Conservation (phyloP, 2,329 filamentous ascomycete species). For the Microdochium bolleyi region DNA sequence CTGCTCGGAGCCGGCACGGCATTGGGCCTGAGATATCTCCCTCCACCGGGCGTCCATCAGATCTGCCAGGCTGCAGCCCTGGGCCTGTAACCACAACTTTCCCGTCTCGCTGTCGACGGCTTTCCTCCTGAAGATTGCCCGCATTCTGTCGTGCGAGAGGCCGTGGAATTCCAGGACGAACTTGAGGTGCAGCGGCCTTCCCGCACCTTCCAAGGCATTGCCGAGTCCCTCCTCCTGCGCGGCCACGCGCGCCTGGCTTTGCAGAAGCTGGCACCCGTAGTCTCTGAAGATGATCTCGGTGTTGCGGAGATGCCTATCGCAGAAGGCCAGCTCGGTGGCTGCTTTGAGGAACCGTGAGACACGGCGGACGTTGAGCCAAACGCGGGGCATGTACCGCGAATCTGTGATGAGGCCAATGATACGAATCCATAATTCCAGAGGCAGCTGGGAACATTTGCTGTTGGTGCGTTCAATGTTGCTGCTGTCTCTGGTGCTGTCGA, state of each 20-base stretch:
- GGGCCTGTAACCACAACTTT: neutral
- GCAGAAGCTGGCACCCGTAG: conserved; percentile 2
- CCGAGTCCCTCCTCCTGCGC: neutral
- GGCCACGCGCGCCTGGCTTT: neutral
- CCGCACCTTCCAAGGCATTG: neutral
- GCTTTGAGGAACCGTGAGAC: conserved; percentile 5
- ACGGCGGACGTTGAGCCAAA: conserved; percentile 8
- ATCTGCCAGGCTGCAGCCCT: neutral
- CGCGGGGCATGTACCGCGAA: conserved; percentile 6
- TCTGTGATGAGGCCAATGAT: conserved; percentile 7
- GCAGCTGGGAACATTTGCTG: conserved; percentile 2
- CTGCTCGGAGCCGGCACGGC: neutral
- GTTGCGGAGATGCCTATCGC: conserved; percentile 4
- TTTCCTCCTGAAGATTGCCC: neutral
- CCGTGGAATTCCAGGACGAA: conserved; percentile 4
- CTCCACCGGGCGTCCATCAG: neutral
- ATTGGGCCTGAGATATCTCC: neutral
- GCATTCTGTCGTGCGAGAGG: conserved; percentile 1
- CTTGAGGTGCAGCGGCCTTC: neutral
- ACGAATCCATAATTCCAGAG: conserved; percentile 6
- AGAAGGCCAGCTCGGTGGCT: conserved; percentile 7
- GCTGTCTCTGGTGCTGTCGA: too few relatives aligned
- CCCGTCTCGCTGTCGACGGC: neutral
- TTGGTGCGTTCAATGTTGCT: too few relatives aligned
- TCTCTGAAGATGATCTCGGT: conserved; percentile 4